Percentiles rank a stretch among this genome's conserved stretches.
Evolutionary conservation across 768 basidiomycete genomes (phyloP).

Genomic region (Saitozyma sp.): DNA sequence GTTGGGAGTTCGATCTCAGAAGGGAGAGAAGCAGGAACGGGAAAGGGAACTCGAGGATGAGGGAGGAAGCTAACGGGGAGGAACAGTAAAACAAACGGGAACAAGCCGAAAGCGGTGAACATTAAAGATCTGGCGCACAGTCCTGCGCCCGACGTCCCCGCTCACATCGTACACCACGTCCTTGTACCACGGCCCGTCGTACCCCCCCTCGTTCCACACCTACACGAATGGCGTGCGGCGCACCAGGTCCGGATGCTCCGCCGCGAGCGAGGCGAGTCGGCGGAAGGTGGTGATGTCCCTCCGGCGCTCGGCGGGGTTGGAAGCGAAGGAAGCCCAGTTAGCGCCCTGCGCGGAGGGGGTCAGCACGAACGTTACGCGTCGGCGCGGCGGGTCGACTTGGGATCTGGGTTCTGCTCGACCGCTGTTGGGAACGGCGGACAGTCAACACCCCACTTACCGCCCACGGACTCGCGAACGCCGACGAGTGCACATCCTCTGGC

Average conservation of each 20-base stretch:
- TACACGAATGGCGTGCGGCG: constrained; percentile 31
- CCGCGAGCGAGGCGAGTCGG: constrained; percentile 28
- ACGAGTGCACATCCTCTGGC: constrained; percentile 47
- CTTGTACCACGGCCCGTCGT: constrained; percentile 31
- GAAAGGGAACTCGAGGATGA: too few relatives aligned
- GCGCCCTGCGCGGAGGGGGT: constrained; percentile 37
- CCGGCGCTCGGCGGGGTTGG: constrained; percentile 13
- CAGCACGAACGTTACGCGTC: neutral
- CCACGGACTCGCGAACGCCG: constrained; percentile 52
- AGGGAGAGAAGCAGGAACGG: too few relatives aligned
- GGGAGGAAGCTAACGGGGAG: too few relatives aligned
- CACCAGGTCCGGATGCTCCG: constrained; percentile 36
- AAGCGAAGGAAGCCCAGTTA: constrained; percentile 50
- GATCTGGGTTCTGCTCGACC: constrained; percentile 1
- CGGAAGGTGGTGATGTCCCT: constrained; percentile 39
- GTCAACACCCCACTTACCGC: constrained; percentile 37
- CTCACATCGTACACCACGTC: constrained; percentile 35
- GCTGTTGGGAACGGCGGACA: neutral
- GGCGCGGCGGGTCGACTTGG: neutral
- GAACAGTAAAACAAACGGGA: too few relatives aligned
- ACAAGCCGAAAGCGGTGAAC: too few relatives aligned
- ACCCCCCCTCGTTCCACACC: constrained; percentile 29
- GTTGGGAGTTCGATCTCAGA: too few relatives aligned
- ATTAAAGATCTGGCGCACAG: too few relatives aligned
- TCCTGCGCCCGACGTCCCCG: constrained; percentile 12